Percentiles rank a stretch among this genome's conserved stretches.
These are phyloP conservation scores for Thielaviopsis ethacetica DNA, from an alignment of 2,329 filamentous ascomycete species.

Conservation along the genomic window DNA sequence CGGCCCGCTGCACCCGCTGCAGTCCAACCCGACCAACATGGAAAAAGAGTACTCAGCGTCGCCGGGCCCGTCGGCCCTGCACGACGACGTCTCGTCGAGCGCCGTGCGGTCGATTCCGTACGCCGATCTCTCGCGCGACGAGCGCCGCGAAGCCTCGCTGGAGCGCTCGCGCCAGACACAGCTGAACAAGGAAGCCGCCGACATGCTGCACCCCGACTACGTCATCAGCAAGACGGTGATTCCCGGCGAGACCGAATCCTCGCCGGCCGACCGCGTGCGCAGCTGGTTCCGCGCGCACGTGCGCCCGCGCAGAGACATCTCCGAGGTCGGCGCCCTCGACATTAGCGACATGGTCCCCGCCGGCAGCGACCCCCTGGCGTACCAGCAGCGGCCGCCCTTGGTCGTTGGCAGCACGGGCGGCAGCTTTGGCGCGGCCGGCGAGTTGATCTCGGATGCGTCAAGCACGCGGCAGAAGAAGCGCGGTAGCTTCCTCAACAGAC, in stretches of 20 bases:
- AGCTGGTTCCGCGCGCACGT: conserved; percentile 6
- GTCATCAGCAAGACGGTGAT: background rate
- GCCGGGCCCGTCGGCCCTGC: background rate
- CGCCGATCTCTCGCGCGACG: background rate
- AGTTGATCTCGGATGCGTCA: background rate
- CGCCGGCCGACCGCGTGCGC: conserved; percentile 7
- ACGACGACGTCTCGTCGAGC: background rate
- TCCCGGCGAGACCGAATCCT: conserved; percentile 1
- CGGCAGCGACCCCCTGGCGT: background rate
- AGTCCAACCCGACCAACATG: conserved; percentile 5
- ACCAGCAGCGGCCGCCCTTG: background rate
- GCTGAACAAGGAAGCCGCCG: background rate
- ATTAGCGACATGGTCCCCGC: conserved; percentile 7
- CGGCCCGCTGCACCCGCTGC: conserved; percentile 1
- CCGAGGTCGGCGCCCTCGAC: conserved; percentile 5
- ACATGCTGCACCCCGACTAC: background rate
- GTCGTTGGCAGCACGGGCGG: background rate
- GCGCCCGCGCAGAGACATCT: conserved; percentile 5
- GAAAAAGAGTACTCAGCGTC: background rate
- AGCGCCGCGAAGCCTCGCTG: conserved; percentile 3
- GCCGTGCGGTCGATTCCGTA: background rate
- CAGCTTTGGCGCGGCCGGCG: background rate
- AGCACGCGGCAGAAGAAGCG: conserved; percentile 6
- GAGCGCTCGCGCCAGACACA: conserved; percentile 4
- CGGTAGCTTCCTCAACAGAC: conserved; percentile 4